phyloP scores from a whole-genome alignment of 768 basidiomycete species.

The Mycena pura region DNA sequence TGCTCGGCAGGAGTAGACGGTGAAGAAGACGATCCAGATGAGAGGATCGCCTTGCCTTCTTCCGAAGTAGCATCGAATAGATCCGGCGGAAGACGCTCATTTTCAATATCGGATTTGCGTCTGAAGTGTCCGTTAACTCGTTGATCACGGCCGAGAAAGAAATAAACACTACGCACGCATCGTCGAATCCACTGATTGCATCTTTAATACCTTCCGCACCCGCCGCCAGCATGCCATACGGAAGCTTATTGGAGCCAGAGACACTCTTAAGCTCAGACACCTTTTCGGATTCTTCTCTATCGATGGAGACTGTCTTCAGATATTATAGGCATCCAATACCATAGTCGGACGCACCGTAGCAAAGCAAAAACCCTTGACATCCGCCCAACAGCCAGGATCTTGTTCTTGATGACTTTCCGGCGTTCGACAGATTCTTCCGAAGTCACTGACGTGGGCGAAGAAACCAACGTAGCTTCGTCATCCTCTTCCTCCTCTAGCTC shows the following conservation, averaged over 20 bases:
- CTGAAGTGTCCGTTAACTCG: conserved; percentile 44
- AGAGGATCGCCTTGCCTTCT: conserved; percentile 71
- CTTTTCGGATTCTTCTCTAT: conserved; percentile 95
- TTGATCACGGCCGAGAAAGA: neutral
- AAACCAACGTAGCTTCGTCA: conserved; percentile 38
- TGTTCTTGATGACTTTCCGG: conserved; percentile 94
- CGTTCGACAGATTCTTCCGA: conserved; percentile 69
- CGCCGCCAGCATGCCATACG: conserved; percentile 83
- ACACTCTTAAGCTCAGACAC: conserved; percentile 97
- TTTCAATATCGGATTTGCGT: conserved; percentile 97
- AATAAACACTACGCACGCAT: conserved; percentile 73
- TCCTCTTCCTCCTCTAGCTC: conserved; percentile 90
- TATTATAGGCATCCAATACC: neutral
- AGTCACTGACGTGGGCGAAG: conserved; percentile 50
- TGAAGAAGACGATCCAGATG: conserved; percentile 46
- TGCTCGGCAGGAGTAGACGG: conserved; percentile 66
- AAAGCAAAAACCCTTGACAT: conserved; percentile 97
- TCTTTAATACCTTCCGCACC: conserved; percentile 96
- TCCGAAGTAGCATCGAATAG: conserved; percentile 83
- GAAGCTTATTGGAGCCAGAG: conserved; percentile 76
- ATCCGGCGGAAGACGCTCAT: conserved; percentile 97
- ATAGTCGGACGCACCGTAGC: conserved; percentile 73
- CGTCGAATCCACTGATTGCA: conserved; percentile 91
- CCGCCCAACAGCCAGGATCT: conserved; percentile 96
- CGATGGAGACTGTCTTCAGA: neutral